A percentile compares a stretch with the other conserved stretches of the same genome.
phyloP scores from a whole-genome alignment of 768 basidiomycete genomes.

The Guyanaporus albipodus region DNA sequence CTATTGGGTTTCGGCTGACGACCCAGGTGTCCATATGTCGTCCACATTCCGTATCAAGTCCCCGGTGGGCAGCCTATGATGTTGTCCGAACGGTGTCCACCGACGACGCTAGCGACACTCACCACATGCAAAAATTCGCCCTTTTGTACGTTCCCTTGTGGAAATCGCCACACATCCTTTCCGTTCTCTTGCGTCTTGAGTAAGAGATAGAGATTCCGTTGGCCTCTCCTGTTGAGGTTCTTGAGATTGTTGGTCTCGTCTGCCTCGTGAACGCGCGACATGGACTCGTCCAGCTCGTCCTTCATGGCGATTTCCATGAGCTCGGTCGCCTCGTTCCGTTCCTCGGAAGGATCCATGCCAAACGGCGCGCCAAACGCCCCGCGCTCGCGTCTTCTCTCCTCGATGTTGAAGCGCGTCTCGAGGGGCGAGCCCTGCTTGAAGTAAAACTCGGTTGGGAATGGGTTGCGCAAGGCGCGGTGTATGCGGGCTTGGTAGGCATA shows the following conservation, averaged over 20 bases:
- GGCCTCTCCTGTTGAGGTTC: slow-evolving; percentile 77
- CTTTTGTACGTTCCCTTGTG: slow-evolving; percentile 57
- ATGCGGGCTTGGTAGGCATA: slow-evolving; percentile 82
- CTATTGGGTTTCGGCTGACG: slow-evolving; percentile 86
- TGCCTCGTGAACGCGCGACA: slow-evolving; percentile 57
- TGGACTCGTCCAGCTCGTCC: slow-evolving; percentile 57
- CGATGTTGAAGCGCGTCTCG: slow-evolving; percentile 72
- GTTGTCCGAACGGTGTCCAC: neutral
- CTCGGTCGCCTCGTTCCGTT: slow-evolving; percentile 45
- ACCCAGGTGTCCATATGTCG: slow-evolving; percentile 89
- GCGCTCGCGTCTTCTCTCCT: slow-evolving; percentile 69
- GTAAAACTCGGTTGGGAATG: slow-evolving; percentile 87
- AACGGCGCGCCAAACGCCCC: slow-evolving; percentile 70
- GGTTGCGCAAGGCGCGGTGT: slow-evolving; percentile 80
- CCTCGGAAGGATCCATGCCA: slow-evolving; percentile 39
- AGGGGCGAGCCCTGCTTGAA: slow-evolving; percentile 89
- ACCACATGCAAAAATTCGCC: slow-evolving; percentile 80
- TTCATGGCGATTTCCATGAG: slow-evolving; percentile 57
- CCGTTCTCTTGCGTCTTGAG: slow-evolving; percentile 48
- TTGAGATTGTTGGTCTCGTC: slow-evolving; percentile 59
- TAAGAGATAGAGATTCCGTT: slow-evolving; percentile 87
- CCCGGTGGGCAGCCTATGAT: slow-evolving; percentile 65
- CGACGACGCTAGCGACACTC: slow-evolving; percentile 14
- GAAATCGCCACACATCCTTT: slow-evolving; percentile 75
- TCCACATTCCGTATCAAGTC: slow-evolving; percentile 70